Percentiles rank a stretch among this genome's conserved stretches.
These are phyloP conservation scores for Penicillium brasilianum DNA, from an alignment of 2,329 filamentous ascomycete species.

Conservation along the genomic window DNA sequence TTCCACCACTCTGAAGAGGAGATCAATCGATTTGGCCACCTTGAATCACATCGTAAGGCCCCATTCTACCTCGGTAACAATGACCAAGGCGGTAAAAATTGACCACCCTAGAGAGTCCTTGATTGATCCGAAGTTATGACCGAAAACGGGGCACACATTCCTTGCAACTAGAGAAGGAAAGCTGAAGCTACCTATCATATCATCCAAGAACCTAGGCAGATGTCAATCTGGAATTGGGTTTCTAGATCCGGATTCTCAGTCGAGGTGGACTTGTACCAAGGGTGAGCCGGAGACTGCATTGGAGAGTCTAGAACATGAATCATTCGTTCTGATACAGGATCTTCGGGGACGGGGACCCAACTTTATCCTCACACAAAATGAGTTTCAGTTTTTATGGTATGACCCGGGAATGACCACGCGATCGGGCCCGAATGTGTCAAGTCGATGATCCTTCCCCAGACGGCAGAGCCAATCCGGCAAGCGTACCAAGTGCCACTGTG, in stretches of 20 bases:
- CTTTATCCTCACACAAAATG: constrained; percentile 49
- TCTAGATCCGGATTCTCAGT: constrained; percentile 6
- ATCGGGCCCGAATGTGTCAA: constrained; percentile 26
- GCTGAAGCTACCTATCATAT: no score
- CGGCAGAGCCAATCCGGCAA: constrained; percentile 16
- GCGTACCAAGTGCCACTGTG: constrained; percentile 13
- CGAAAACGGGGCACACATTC: constrained; percentile 13
- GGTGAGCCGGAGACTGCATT: background rate
- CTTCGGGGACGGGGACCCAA: constrained; percentile 52
- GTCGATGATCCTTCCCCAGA: constrained; percentile 18
- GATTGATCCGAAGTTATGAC: no score
- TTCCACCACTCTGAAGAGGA: no score
- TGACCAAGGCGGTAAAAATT: no score
- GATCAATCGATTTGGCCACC: no score
- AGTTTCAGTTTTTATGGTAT: constrained; percentile 46
- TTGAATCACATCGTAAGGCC: no score
- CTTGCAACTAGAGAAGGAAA: no score
- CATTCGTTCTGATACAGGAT: constrained; percentile 39
- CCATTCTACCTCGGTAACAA: no score
- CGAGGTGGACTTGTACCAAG: constrained; percentile 4
- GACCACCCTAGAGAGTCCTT: no score
- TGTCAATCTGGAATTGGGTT: background rate
- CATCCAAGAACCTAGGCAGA: no score
- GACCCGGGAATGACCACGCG: constrained; percentile 40
- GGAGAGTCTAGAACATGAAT: background rate